These are phyloP conservation scores for Phytopythium ostracodes DNA, from an alignment of 352 stramenopile genomes.

Conservation along the genomic window DNA sequence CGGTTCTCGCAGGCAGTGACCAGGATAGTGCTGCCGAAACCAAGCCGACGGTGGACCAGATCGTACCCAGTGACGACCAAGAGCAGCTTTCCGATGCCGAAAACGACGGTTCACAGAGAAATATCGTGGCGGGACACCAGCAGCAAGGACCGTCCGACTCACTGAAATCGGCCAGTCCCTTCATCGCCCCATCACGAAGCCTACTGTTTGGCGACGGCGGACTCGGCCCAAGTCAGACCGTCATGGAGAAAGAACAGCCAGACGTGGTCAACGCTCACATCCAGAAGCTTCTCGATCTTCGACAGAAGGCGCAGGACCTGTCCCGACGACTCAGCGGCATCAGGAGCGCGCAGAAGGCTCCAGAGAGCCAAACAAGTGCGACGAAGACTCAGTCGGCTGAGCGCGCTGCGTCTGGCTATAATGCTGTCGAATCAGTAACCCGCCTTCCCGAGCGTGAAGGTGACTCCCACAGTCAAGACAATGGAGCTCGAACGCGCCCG, in stretches of 20 bases:
- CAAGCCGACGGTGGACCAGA: neutral
- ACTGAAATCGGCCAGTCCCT: neutral
- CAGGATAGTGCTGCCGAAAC: neutral
- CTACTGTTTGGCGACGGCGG: slow-evolving; percentile 8
- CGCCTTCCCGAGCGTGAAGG: neutral
- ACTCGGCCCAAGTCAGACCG: neutral
- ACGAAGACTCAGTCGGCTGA: neutral
- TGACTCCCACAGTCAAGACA: neutral
- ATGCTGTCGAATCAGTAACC: neutral
- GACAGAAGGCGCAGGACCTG: slow-evolving; percentile 17
- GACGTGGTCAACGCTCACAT: slow-evolving; percentile 5
- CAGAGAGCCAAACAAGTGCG: neutral
- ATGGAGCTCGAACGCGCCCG: neutral
- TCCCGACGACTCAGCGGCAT: slow-evolving; percentile 17
- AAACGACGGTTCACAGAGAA: neutral
- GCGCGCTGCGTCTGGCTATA: neutral
- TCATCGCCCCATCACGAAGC: neutral
- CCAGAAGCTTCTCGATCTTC: slow-evolving; percentile 23
- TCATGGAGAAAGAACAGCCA: neutral
- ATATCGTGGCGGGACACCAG: neutral
- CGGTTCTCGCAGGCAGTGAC: neutral
- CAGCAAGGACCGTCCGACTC: neutral
- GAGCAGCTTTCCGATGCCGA: slow-evolving; percentile 3
- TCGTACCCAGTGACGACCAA: neutral
- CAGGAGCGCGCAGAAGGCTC: slow-evolving; percentile 2